Evolutionary conservation across 1,284 basidiomycete genomes (phyloP), one percentile per base, ranked within the genome.

Genomic region (Lignosus rhinocerotis): DNA sequence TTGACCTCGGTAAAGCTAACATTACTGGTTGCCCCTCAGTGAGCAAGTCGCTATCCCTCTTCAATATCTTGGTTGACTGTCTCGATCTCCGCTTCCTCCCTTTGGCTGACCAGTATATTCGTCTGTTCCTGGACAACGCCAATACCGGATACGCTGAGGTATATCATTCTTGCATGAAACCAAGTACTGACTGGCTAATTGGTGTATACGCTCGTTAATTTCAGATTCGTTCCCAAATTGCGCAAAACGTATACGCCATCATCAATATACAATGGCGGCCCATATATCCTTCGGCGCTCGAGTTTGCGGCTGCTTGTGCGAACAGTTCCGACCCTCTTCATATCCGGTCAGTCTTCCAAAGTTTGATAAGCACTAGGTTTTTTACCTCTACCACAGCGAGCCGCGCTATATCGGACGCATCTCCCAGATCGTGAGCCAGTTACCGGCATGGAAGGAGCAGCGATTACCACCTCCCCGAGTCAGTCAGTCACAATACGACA

Each of bases 101-200:
- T 2, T 78, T 85, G 73, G 78, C 86, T 14, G 82, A 88, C 56
- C 81, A 83, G 67, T 92, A 92, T 70, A 78, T 88, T 57, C 78
- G 86, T 47, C 67, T 90, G 38, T 85, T 93, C 67, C 87, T 95
- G 68, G 80, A 85, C 32, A 90, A 92, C 64, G 81, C 90, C 25
- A 83, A 88, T 65, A 93, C 91, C 12, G 85, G 86, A 44, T 96
- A 93, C 72, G 91, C 90, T 30, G 94, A 96, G 75, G 93, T 92
- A 71, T 53, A 73, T 56, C 55, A 51, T 38, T 31, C 38, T 47
- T 32, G 48, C 51, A 1, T 51, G 42, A 42, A 44, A 33, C 30
- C 4, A 6, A 17, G 12, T 41, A 33, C 53, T n/a, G 16, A 8
- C n/a, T 17, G 25, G 43, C 59, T 51, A 56, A 43, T 17, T 36